Base-by-base conservation (phyloP, 345 rosid genomes). In the Linum usitatissimum region DNA sequence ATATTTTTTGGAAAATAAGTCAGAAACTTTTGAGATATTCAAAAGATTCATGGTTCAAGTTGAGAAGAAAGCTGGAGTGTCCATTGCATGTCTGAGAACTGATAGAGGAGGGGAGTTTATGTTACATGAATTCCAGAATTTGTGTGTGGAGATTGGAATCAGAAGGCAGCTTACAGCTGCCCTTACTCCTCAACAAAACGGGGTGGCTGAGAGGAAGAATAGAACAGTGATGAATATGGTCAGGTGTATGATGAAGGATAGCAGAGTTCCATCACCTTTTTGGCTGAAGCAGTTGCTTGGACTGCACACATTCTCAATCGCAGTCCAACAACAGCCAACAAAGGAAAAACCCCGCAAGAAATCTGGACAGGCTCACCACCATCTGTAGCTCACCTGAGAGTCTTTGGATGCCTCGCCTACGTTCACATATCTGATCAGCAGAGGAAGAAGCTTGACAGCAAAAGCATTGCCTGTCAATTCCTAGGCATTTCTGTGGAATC, bases 181-280 rank as follows among this genome's bases (percentile, higher is more conserved):
- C 2, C 30, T n/a, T 21, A n/a, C 57, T 21, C 57, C 57, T 55
- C 57, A 55, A 10, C 57, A 55, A n/a, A 55, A 55, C 10, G 20
- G 57, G n/a, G 57, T 55, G 9, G 57, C 30, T 55, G 57, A 55
- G 21, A 55, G 57, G 57, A 55, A n/a, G 30, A 55, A 55, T 5
- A 4, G 57, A n/a, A n/a, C 21, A 5, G 5, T 18, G 20, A 55
- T 55, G 57, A 21, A 21, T n/a, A 55, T 55, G 57, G 30, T 21
- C 13, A 18, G 57, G n/a, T 55, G 57, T n/a, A 18, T 55, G 20
- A 5, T 55, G 3, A 4, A 55, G 5, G 23, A 55, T 55, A 55
- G 14, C 3, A n/a, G 38, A 5, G 28, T 39, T 10, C 51, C 51
- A 9, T 3, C 13, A 2, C 0, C 3, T 36, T 8, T 39, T 15